Percentiles rank a stretch among this genome's conserved stretches.
Evolutionary conservation across 108 stramenopile species (phyloP).

Genomic region (Hondaea fermentalgiana): DNA sequence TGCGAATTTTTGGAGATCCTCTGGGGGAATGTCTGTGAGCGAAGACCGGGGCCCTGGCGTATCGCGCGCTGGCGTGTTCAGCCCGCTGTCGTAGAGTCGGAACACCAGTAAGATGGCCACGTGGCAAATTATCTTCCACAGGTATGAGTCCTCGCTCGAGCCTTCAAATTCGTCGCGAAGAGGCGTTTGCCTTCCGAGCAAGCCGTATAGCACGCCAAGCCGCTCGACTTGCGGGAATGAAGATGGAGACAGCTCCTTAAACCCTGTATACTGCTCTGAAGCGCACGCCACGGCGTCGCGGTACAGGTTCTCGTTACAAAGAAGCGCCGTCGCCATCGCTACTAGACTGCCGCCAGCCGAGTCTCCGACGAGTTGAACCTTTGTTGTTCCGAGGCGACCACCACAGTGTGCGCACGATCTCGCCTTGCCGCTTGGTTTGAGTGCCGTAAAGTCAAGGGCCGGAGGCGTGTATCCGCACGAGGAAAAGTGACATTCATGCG

Average conservation of each 20-base stretch:
- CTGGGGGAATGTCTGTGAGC: background rate
- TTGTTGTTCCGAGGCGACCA: background rate
- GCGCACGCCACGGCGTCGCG: background rate
- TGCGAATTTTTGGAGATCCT: background rate
- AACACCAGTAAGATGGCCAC: background rate
- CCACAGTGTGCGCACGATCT: background rate
- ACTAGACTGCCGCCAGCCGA: background rate
- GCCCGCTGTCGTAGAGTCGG: background rate
- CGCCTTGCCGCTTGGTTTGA: background rate
- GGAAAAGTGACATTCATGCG: background rate
- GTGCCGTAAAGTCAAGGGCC: background rate
- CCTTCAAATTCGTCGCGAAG: background rate
- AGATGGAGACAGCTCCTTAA: background rate
- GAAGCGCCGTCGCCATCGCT: conserved; percentile 4
- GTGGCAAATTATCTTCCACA: background rate
- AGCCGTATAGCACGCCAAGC: background rate
- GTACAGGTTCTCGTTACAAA: background rate
- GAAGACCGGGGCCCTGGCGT: background rate
- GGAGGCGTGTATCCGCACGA: background rate
- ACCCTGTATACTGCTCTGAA: background rate
- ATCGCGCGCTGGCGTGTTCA: background rate
- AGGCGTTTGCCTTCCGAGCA: background rate
- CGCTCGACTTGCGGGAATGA: background rate
- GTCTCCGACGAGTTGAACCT: background rate
- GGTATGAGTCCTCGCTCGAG: background rate